Percentiles rank a stretch among this genome's conserved stretches.
Conservation (phyloP, 176 grass and related monocot genomes). For the Chrysopogon serrulatus region DNA sequence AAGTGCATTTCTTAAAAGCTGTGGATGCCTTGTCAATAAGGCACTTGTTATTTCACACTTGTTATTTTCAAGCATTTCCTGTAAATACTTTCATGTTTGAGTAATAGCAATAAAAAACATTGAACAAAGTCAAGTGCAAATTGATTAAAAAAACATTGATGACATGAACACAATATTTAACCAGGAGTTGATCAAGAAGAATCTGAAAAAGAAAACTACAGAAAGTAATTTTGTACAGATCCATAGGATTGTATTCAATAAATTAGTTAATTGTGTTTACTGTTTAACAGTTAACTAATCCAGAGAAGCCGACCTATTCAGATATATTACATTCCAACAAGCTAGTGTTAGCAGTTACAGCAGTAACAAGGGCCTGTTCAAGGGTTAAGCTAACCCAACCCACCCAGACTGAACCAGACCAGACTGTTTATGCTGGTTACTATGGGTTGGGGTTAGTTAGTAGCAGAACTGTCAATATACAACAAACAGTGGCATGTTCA, state of each 20-base stretch:
- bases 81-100: conserved; percentile 25
- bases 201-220: not conserved
- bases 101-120: not conserved
- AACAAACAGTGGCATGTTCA: not conserved
- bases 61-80: conserved; percentile 84
- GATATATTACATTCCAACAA: not conserved
- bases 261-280: not conserved
- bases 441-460: not conserved
- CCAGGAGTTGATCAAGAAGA: not conserved
- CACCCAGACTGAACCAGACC: not conserved
- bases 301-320: not conserved
- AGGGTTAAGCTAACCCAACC: not conserved
- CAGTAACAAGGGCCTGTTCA: not conserved
- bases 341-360: not conserved
- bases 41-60: conserved; percentile 81
- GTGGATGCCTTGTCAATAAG: conserved; percentile 69
- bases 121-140: not conserved
- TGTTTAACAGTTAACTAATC: not conserved
- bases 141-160: not conserved
- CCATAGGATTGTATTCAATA: not conserved
- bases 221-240: not conserved
- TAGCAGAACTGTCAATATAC: not conserved
- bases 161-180: conserved; percentile 5
- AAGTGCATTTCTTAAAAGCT: conserved; percentile 61
- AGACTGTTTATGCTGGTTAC: not conserved